Evolutionary conservation across 2,329 filamentous ascomycete species (phyloP).

Genomic region (Apiospora hydei): DNA sequence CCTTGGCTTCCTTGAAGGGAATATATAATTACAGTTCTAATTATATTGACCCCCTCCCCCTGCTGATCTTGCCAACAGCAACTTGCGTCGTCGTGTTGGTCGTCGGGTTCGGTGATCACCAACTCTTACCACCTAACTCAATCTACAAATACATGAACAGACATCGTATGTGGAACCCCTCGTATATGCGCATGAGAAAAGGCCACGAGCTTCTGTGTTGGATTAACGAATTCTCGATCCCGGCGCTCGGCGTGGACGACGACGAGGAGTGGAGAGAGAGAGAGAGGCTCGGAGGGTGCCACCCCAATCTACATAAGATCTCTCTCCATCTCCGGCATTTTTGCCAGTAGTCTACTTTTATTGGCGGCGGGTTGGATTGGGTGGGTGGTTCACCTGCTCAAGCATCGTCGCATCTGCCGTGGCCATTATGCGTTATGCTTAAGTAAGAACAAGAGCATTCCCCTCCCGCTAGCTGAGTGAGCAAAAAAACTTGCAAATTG

Average conservation of each 20-base stretch:
- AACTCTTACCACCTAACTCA: neutral
- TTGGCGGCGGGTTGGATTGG: neutral
- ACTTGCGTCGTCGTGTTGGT: neutral
- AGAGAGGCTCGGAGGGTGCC: neutral
- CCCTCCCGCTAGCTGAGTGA: neutral
- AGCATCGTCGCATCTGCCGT: neutral
- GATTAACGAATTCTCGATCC: neutral
- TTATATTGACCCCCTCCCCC: neutral
- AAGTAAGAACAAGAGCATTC: neutral
- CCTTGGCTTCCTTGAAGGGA: neutral
- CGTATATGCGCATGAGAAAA: conserved; percentile 11
- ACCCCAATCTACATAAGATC: neutral
- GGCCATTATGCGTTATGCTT: neutral
- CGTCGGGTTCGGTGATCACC: neutral
- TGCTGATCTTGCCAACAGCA: neutral
- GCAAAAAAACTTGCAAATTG: neutral
- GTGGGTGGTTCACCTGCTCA: neutral
- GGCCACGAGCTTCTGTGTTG: neutral
- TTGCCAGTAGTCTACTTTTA: too few species aligned
- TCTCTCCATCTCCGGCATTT: neutral
- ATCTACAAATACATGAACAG: neutral
- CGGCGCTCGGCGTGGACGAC: neutral
- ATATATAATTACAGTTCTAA: neutral
- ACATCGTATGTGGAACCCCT: neutral
- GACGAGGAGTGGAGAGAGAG: neutral